Evolutionary conservation across 805 yeast genomes (phyloP), one percentile per base, ranked within the genome.

Genomic region (Kuraishia hungarica): DNA sequence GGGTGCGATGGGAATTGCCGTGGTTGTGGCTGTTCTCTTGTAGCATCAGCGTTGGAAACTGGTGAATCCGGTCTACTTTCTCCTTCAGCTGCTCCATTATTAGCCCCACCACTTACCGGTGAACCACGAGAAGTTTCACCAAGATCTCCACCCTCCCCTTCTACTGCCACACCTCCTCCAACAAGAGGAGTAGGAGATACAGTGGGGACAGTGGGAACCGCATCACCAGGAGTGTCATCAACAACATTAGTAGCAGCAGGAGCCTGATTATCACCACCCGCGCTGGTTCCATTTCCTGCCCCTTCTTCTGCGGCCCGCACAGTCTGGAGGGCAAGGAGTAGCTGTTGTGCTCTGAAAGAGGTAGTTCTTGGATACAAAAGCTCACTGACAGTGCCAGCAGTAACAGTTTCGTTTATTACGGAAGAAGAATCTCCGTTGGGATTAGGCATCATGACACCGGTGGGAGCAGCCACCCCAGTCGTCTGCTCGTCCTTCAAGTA

Each of bases 1-100:
- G 64, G 52, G 73, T 73, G 57, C 72, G 77, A 57, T 67, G 69
- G 58, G 70, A 82, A 51, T 59, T 0, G 83, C 79, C 29, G 29
- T 26, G n/a, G n/a, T n/a, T 64, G 81, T 55, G 67, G 76, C 56
- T 65, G 67, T 67, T 69, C 15, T 10, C 47, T n/a, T n/a, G 51
- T 20, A 28, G 29, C 48, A 51, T 13, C 29, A 19, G 48, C 15
- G 11, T 20, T 39, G n/a, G 54, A 22, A 20, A 29, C 51, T 15
- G 54, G 19, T 15, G 54, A 11, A 10, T 50, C 26, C 3, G 54
- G 54, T 3, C 29, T 53, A 10, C 23, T 22, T 54, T 54, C 19
- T 53, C 35, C 50, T 58, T 43, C 21, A 51, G 21, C 53, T 58
- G 54, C 47, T 50, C 50, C 53, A 57, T 52, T 10, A 35, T 13